Percentiles rank a stretch among this genome's conserved stretches.
Evolutionary conservation across 106 monocot species (phyloP).

Genomic region (Dioscorea alata): DNA sequence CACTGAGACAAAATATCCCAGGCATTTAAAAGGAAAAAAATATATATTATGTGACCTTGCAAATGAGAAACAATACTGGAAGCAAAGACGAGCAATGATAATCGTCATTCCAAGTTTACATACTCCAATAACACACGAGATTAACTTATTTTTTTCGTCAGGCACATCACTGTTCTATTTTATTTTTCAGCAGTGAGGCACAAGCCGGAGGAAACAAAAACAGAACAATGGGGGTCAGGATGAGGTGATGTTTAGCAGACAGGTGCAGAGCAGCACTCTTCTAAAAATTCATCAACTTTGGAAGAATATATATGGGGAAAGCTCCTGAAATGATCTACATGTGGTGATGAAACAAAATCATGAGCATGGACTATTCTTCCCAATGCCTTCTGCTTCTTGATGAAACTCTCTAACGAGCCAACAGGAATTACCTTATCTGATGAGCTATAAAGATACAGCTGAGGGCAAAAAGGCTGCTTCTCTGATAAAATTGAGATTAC

Average conservation of each 20-base stretch:
- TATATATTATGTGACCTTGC: no score
- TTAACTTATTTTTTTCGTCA: no score
- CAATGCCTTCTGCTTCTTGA: conserved; percentile 45
- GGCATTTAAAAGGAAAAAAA: no score
- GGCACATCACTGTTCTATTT: no score
- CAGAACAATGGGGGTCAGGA: no score
- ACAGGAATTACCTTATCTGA: conserved; percentile 79
- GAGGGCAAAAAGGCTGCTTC: conserved; percentile 75
- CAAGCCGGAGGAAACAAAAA: no score
- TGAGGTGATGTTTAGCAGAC: neutral
- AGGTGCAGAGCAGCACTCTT: conserved; percentile 23
- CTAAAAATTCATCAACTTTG: conserved; percentile 62
- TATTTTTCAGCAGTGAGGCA: no score
- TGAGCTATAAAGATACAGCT: conserved; percentile 88
- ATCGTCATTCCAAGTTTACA: no score
- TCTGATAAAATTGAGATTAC: conserved; percentile 46
- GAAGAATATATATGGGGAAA: conserved; percentile 63
- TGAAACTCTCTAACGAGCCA: conserved; percentile 54
- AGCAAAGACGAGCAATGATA: no score
- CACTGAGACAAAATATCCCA: no score
- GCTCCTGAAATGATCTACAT: conserved; percentile 90
- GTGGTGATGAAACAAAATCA: conserved; percentile 78
- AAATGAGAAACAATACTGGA: no score
- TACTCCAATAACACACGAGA: no score
- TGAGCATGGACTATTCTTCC: conserved; percentile 50